Conservation (phyloP, 2,329 filamentous ascomycete genomes). For the Pseudohalonectria lignicola region DNA sequence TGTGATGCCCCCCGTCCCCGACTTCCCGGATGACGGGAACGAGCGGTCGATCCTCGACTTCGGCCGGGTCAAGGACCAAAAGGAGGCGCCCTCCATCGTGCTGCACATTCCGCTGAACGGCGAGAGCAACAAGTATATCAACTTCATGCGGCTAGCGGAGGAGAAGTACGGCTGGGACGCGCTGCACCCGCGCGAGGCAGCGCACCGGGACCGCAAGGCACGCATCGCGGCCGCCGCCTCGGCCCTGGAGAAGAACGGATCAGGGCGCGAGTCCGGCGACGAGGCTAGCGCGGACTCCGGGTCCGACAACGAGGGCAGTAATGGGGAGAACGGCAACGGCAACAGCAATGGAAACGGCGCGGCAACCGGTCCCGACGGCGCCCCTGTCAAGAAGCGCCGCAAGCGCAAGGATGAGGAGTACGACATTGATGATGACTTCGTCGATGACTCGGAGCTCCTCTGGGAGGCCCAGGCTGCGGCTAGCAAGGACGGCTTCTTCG, state of each 20-base stretch:
- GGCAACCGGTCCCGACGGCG: conserved; percentile 50
- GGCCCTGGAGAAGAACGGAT: conserved; percentile 66
- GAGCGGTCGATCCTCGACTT: conserved; percentile 52
- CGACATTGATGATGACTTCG: conserved; percentile 72
- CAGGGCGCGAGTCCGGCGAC: conserved; percentile 58
- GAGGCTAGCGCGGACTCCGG: conserved; percentile 70
- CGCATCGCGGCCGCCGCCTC: conserved; percentile 84
- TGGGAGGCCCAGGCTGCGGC: conserved; percentile 95
- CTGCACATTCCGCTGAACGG: conserved; percentile 73
- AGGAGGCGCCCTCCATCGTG: conserved; percentile 63
- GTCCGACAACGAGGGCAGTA: conserved; percentile 68
- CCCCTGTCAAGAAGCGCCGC: conserved; percentile 58
- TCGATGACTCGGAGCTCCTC: conserved; percentile 86
- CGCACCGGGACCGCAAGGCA: conserved; percentile 76
- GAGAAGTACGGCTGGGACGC: conserved; percentile 92
- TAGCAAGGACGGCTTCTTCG: conserved; percentile 93
- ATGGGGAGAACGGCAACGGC: conserved; percentile 68
- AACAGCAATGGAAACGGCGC: conserved; percentile 31
- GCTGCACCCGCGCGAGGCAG: conserved; percentile 80
- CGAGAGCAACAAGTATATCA: conserved; percentile 82
- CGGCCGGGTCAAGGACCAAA: conserved; percentile 46
- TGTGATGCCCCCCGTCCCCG: conserved; percentile 20
- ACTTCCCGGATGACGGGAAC: conserved; percentile 19
- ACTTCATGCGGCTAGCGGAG: conserved; percentile 88
- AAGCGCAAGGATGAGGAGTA: conserved; percentile 77